Evolutionary conservation across 306 rosid genomes (phyloP).

Genomic region (Sindora glabra): DNA sequence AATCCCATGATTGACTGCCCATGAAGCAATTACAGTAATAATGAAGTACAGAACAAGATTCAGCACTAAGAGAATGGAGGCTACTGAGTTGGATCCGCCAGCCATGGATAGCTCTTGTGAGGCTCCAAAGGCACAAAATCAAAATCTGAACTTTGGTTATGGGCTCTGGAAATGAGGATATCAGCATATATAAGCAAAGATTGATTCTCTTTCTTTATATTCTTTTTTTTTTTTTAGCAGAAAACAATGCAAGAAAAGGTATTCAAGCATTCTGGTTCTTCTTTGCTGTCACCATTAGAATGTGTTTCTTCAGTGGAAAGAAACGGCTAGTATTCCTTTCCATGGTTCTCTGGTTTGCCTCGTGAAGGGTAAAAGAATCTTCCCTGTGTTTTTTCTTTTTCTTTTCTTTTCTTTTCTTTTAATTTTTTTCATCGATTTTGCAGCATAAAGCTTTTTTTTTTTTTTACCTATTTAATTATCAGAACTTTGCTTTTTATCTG

Average conservation of each 20-base stretch:
- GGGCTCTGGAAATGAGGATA: conserved; percentile 1
- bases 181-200: not conserved
- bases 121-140: conserved; percentile 1
- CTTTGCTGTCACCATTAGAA: conserved; percentile 21
- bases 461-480: not conserved
- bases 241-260: conserved; percentile 8
- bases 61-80: conserved; percentile 43
- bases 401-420: not conserved
- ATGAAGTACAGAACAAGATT: conserved; percentile 62
- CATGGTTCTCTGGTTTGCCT: conserved; percentile 28
- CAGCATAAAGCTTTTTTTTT: not conserved
- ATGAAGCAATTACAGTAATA: conserved; percentile 57
- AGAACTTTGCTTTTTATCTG: not conserved
- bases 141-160: conserved; percentile 9
- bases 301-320: conserved; percentile 38
- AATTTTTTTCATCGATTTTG: not conserved
- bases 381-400: too few species aligned
- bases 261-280: conserved; percentile 12
- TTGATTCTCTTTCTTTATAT: not conserved
- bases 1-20: conserved; percentile 85
- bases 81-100: conserved; percentile 55
- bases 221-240: not conserved
- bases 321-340: conserved; percentile 50
- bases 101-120: conserved; percentile 56
- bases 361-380: conserved; percentile 35